Evolutionary conservation across 1,284 basidiomycete species (phyloP).

Genomic region (Coniferiporia weirii): DNA sequence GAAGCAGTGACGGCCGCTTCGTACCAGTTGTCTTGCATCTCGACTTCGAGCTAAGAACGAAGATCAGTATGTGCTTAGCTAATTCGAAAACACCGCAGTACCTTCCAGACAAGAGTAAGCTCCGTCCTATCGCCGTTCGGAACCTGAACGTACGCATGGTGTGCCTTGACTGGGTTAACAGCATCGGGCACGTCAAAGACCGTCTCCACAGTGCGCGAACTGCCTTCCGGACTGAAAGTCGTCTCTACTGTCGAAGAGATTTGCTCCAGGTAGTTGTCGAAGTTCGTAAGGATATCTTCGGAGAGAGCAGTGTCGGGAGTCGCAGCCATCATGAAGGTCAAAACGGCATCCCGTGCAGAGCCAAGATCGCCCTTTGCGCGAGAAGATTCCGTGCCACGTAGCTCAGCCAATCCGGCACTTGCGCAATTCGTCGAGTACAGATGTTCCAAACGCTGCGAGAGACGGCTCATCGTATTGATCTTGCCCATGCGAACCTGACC

Average conservation of each 20-base stretch:
- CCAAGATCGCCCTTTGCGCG: slow-evolving; percentile 15
- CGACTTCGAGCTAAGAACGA: slow-evolving; percentile 63
- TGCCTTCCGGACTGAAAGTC: slow-evolving; percentile 47
- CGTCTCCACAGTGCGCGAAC: slow-evolving; percentile 30
- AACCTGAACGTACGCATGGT: slow-evolving; percentile 68
- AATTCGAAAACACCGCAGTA: slow-evolving; percentile 25
- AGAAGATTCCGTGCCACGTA: not conserved
- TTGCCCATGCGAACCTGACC: slow-evolving; percentile 4
- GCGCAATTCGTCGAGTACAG: slow-evolving; percentile 11
- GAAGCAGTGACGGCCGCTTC: slow-evolving; percentile 64
- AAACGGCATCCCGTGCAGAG: slow-evolving; percentile 46
- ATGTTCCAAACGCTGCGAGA: slow-evolving; percentile 8
- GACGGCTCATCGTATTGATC: not conserved
- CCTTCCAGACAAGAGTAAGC: slow-evolving; percentile 69
- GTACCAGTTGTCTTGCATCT: slow-evolving; percentile 85
- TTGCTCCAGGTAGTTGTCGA: slow-evolving; percentile 42
- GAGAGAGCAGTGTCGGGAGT: slow-evolving; percentile 52
- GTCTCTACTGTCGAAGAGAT: slow-evolving; percentile 47
- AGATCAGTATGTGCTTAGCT: slow-evolving; percentile 8
- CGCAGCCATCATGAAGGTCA: slow-evolving; percentile 74
- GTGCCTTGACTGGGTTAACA: slow-evolving; percentile 67
- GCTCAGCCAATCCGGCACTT: not conserved
- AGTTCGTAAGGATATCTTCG: slow-evolving; percentile 46
- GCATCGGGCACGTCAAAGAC: slow-evolving; percentile 65
- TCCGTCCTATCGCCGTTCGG: slow-evolving; percentile 45